Evolutionary conservation across 306 rosid genomes (phyloP), one percentile per base, ranked within the genome.

Genomic region (Cyamopsis tetragonoloba): DNA sequence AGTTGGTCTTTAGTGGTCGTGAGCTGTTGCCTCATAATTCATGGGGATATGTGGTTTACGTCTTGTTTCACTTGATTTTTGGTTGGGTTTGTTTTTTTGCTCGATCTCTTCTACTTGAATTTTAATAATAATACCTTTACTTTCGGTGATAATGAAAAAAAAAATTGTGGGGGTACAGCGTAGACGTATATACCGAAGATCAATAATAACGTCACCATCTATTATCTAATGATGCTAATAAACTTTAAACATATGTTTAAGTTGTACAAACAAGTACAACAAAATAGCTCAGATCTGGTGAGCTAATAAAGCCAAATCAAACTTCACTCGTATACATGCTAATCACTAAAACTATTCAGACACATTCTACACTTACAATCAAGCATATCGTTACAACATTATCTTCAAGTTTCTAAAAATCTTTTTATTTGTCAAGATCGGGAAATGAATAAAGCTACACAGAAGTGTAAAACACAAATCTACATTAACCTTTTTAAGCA

Each of bases 371-470:
- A 34, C 22, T 47, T 30, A 46, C 64, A 70, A 31, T 28, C 55
- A 49, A 23, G 59, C 82, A 57, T 43, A 65, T 27, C 7, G 23
- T 46, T 30, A 46, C 72, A 58, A 9, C 20, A 71, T 66, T n/a
- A 34, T 59, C 39, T 22, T 44, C 41, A 39, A 6, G 66, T 41
- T 24, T 32, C 11, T 71, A 22, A 44, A 37, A n/a, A 58, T 19
- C 34, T 28, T 28, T 57, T 18, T 44, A 12, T 37, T 13, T 14
- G 65, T 51, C 22, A 66, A 14, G 66, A 75, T 44, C 7, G 38
- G 23, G 48, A 75, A 80, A 70, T 71, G 80, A 65, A 80, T 24
- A 75, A 62, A 68, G 42, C 64, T 61, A 47, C 66, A 38, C n/a
- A n/a, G n/a, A n/a, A n/a, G n/a, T n/a, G n/a, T 53, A 72, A 70